phyloP scores from a whole-genome alignment of 106 monocot species.

The Platanthera guangdongensis region DNA sequence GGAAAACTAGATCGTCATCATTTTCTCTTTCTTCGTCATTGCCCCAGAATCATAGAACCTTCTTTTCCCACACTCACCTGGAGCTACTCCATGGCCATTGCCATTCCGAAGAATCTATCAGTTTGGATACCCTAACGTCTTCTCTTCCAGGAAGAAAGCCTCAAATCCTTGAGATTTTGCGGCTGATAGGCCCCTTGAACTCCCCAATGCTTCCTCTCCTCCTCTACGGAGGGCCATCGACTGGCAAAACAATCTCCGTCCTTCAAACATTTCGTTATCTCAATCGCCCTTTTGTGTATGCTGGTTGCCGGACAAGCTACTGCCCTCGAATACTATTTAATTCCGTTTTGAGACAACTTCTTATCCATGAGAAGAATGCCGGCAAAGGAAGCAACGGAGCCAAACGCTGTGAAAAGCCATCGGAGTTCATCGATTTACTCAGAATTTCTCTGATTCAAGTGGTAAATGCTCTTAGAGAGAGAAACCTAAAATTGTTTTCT shows the following conservation, averaged over 20 bases:
- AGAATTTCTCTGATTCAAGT: slow-evolving; percentile 28
- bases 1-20: slow-evolving; percentile 16
- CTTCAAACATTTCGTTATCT: slow-evolving; percentile 54
- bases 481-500: slow-evolving; percentile 3
- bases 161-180: slow-evolving; percentile 35
- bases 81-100: neutral
- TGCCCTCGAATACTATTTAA: slow-evolving; percentile 51
- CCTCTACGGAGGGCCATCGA: slow-evolving; percentile 61
- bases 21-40: neutral
- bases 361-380: slow-evolving; percentile 11
- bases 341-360: slow-evolving; percentile 52
- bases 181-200: slow-evolving; percentile 46
- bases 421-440: slow-evolving; percentile 63
- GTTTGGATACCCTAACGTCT: slow-evolving; percentile 19
- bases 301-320: slow-evolving; percentile 53
- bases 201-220: slow-evolving; percentile 66
- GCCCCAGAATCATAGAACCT: neutral
- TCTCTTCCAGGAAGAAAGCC: slow-evolving; percentile 30
- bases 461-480: neutral
- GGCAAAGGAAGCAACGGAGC: slow-evolving; percentile 30
- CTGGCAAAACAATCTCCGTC: slow-evolving; percentile 63
- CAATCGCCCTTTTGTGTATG: slow-evolving; percentile 55
- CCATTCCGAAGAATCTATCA: slow-evolving; percentile 1
- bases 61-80: neutral
- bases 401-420: slow-evolving; percentile 49